Conservation (phyloP, 805 yeast species). For the Spencermartinsiella europaea region DNA sequence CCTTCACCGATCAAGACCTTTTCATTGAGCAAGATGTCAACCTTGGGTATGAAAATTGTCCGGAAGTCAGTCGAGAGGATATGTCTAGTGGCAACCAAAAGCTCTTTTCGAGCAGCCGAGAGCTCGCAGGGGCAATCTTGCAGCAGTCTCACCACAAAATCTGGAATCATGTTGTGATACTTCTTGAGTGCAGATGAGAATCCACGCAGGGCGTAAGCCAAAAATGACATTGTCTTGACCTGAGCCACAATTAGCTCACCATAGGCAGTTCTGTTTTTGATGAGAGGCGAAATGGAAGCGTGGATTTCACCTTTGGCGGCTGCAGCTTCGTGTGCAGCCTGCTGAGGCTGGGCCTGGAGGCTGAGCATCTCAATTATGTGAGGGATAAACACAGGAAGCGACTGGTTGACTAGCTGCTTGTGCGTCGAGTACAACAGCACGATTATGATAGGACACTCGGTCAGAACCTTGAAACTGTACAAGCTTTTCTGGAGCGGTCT, state of each 20-base stretch:
- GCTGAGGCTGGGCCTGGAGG: slow-evolving; percentile 80
- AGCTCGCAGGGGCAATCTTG: slow-evolving; percentile 96
- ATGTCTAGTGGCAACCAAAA: slow-evolving; percentile 90
- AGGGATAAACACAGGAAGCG: slow-evolving; percentile 75
- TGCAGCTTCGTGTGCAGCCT: slow-evolving; percentile 48
- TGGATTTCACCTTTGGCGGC: slow-evolving; percentile 53
- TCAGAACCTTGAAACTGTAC: slow-evolving; percentile 81
- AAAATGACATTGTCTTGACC: slow-evolving; percentile 91
- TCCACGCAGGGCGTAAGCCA: slow-evolving; percentile 88
- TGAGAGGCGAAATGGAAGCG: slow-evolving; percentile 68
- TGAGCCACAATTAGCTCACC: slow-evolving; percentile 90
- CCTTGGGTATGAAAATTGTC: slow-evolving; percentile 73
- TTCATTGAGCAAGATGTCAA: slow-evolving; percentile 81
- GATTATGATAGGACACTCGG: slow-evolving; percentile 96
- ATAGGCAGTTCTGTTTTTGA: slow-evolving; percentile 70
- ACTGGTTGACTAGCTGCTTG: slow-evolving; percentile 63
- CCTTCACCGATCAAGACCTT: slow-evolving; percentile 88
- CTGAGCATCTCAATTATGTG: slow-evolving; percentile 68
- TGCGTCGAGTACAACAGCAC: slow-evolving; percentile 87
- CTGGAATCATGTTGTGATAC: slow-evolving; percentile 69
- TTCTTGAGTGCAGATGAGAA: slow-evolving; percentile 60
- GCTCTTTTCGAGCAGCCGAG: slow-evolving; percentile 85
- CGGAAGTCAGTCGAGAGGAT: slow-evolving; percentile 88
- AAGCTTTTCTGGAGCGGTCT: slow-evolving; percentile 61
- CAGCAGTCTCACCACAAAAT: slow-evolving; percentile 72